Base-by-base conservation (phyloP, 257 asterid genomes). In the Lavandula angustifolia region DNA sequence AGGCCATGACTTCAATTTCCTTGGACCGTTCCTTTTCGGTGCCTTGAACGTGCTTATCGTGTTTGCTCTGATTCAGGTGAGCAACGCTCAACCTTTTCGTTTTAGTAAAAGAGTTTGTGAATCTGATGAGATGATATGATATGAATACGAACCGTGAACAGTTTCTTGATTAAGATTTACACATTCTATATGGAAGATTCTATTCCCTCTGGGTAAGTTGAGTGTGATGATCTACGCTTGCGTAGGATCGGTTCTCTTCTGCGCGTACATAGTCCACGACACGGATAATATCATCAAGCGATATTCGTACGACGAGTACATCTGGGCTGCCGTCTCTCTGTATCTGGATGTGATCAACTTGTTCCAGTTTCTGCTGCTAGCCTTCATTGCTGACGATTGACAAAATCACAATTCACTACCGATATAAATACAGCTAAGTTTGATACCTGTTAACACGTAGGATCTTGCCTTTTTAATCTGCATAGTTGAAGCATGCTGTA, bases 231-330 rank as follows among this genome's bases (percentile, higher is more conserved):
- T 82, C 60, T 79, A 70, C 1, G 88, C 88, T 8, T 67, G 85
- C n/a, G 18, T 82, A 51, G 86, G 83, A 2, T 77, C 88, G 1
- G 42, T 85, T 43, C 34, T 85, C 27, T 82, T 85, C 74, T 78
- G 89, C 9, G 87, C 78, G 0, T 82, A 78, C 74, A 85, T 85
- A 32, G 11, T 85, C 2, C 82, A 80, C 38, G 87, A 85, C 70
- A 85, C 92, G 0, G 85, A 76, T 54, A 80, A 85, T 51, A 73
- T 85, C 72, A 85, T 85, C 80, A 79, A 85, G 62, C 75, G 87
- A 2, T 85, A 74, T n/a, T 41, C 62, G 0, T 82, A 80, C 9
- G 92, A 85, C 9, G 75, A 85, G 38, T 85, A 76, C 68, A 62
- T 82, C 8, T 71, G 78, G 82, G 92, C 92, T 40, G 78, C 89